phyloP scores from a whole-genome alignment of 2,329 filamentous ascomycete species.

The Fusarium begoniae region DNA sequence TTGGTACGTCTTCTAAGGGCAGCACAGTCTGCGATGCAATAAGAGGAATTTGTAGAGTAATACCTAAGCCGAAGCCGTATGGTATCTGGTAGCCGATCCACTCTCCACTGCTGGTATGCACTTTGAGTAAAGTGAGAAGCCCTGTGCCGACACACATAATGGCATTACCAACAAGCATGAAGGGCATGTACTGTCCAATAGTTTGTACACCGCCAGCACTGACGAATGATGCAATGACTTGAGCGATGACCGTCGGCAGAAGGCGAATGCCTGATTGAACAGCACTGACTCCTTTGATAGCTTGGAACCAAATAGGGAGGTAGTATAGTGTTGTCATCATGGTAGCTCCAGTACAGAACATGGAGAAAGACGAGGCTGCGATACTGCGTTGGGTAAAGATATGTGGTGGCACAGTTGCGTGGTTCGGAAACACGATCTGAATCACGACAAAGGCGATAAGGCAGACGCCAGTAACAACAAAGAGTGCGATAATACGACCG shows the following conservation, averaged over 20 bases:
- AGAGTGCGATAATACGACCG: background rate
- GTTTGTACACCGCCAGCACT: conserved; percentile 3
- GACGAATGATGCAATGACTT: conserved; percentile 15
- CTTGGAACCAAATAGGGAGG: conserved; percentile 23
- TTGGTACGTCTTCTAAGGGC: conserved; percentile 52
- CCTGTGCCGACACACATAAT: conserved; percentile 20
- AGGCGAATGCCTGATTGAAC: conserved; percentile 12
- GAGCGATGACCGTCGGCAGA: background rate
- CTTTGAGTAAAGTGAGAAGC: conserved; percentile 31
- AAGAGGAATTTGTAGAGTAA: conserved; percentile 53
- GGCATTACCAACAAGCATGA: conserved; percentile 20
- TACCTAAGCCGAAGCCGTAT: conserved; percentile 53
- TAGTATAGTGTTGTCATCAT: conserved; percentile 30
- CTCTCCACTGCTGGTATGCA: conserved; percentile 43
- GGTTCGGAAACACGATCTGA: background rate
- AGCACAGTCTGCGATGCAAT: conserved; percentile 56
- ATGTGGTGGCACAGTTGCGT: conserved; percentile 4
- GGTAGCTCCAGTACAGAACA: conserved; percentile 15
- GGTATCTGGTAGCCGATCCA: conserved; percentile 58
- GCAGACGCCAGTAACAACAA: background rate
- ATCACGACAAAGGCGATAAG: background rate
- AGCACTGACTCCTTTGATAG: conserved; percentile 4
- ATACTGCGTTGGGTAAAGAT: conserved; percentile 13
- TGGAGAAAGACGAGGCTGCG: conserved; percentile 13
- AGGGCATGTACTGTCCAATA: conserved; percentile 30